Percentiles rank a stretch among this genome's conserved stretches.
These are phyloP conservation scores for Penicillium sp. DNA, from an alignment of 2,329 filamentous ascomycete species.

Conservation along the genomic window DNA sequence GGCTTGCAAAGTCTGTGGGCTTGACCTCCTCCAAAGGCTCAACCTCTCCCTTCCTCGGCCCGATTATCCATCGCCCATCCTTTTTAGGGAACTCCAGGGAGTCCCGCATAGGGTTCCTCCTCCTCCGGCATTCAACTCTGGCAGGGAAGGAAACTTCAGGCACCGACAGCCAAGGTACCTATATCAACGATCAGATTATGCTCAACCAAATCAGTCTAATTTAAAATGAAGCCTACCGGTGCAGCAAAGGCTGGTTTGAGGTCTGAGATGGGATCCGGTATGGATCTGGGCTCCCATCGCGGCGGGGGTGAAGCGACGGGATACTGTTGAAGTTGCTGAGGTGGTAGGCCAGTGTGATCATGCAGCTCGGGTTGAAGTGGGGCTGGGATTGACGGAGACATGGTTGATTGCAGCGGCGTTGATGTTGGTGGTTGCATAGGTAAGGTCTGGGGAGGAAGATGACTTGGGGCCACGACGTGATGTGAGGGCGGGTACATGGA, in stretches of 20 bases:
- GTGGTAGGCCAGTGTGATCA: conserved; percentile 25
- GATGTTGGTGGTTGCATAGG: conserved; percentile 39
- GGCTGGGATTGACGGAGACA: conserved; percentile 35
- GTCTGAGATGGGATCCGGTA: conserved; percentile 23
- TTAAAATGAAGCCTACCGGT: conserved; percentile 38
- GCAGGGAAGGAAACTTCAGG: conserved; percentile 56
- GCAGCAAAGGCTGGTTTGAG: conserved; percentile 47
- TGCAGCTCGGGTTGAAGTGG: conserved; percentile 32
- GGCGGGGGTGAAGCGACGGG: conserved; percentile 37
- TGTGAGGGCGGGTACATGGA: conserved; percentile 45
- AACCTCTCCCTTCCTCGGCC: conserved; percentile 12
- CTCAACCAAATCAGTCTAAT: background rate
- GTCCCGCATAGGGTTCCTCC: conserved; percentile 35
- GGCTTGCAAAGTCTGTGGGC: conserved; percentile 15
- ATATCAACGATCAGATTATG: conserved; percentile 13
- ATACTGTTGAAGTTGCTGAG: conserved; percentile 26
- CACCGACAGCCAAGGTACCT: conserved; percentile 63
- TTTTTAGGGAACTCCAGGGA: conserved; percentile 55
- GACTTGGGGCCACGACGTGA: conserved; percentile 39
- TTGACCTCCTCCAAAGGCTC: conserved; percentile 23
- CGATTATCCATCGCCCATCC: conserved; percentile 29
- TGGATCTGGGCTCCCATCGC: conserved; percentile 25
- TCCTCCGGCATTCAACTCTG: conserved; percentile 48
- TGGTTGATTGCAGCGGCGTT: conserved; percentile 38
- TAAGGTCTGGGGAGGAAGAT: conserved; percentile 36